Evolutionary conservation across 2,329 filamentous ascomycete genomes (phyloP).

Genomic region (Zopfia rhizophila): DNA sequence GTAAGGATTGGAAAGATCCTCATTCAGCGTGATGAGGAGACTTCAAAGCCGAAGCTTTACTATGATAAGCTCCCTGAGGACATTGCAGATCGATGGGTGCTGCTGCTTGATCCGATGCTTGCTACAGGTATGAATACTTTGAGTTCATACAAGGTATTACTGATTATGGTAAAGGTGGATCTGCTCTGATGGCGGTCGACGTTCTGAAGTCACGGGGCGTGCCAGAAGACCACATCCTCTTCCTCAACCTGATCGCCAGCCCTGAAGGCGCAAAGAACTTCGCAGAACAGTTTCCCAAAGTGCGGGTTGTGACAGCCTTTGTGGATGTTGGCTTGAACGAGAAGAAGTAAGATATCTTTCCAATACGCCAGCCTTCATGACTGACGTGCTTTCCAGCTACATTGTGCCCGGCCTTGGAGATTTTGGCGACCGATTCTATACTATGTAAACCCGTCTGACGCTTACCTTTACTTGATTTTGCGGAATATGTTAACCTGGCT

Average conservation of each 20-base stretch:
- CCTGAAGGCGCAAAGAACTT: conserved; percentile 92
- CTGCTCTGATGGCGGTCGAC: conserved; percentile 95
- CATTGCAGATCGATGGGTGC: conserved; percentile 90
- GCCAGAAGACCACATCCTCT: conserved; percentile 93
- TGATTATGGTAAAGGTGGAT: conserved; percentile 75
- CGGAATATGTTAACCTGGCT: too few relatives aligned
- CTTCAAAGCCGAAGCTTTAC: conserved; percentile 88
- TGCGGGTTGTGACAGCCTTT: conserved; percentile 94
- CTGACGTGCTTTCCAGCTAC: conserved; percentile 69
- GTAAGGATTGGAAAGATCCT: conserved; percentile 98
- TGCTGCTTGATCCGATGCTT: conserved; percentile 98
- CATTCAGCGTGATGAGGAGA: conserved; percentile 97
- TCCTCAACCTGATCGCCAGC: conserved; percentile 97
- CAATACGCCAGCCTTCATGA: background rate
- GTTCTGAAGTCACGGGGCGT: conserved; percentile 90
- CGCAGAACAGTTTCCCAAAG: conserved; percentile 85
- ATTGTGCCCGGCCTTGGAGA: conserved; percentile 94
- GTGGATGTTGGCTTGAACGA: conserved; percentile 96
- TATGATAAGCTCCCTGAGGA: conserved; percentile 98
- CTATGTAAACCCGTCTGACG: conserved; percentile 67
- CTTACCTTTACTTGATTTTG: too few relatives aligned
- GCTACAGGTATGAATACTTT: conserved; percentile 76
- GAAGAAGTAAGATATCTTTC: conserved; percentile 81
- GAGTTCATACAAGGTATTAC: conserved; percentile 15
- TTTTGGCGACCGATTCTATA: conserved; percentile 96